phyloP scores from a whole-genome alignment of 169 alveolate genomes.

The Plasmodium billcollinsi region DNA sequence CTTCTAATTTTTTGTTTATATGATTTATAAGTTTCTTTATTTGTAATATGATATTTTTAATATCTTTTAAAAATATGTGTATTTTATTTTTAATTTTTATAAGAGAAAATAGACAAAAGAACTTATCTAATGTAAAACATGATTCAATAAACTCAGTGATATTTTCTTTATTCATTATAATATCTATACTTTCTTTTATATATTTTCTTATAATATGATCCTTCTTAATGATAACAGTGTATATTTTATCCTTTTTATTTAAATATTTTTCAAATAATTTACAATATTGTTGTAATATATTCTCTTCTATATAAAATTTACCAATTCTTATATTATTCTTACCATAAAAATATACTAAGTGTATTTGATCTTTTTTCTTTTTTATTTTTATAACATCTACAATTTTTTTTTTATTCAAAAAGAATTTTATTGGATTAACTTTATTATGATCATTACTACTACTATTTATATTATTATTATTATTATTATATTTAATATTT shows the following conservation, averaged over 20 bases:
- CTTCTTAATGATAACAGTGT: constrained; percentile 8
- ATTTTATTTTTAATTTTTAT: constrained; percentile 44
- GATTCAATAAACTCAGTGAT: not conserved
- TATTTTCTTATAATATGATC: constrained; percentile 26
- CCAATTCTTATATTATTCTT: constrained; percentile 13
- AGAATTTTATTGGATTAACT: not conserved
- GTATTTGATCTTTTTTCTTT: constrained; percentile 1
- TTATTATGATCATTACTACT: not conserved
- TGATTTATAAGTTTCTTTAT: constrained; percentile 17
- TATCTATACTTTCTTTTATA: not conserved
- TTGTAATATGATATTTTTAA: constrained; percentile 28
- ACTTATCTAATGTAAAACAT: constrained; percentile 25
- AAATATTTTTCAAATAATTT: constrained; percentile 17
- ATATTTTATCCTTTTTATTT: not conserved
- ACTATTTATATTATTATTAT: not conserved
- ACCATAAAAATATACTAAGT: constrained; percentile 17
- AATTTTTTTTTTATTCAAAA: not conserved
- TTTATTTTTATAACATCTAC: constrained; percentile 34
- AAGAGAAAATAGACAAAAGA: constrained; percentile 38
- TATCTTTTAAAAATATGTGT: constrained; percentile 18
- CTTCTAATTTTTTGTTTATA: constrained; percentile 19
- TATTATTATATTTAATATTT: not conserved
- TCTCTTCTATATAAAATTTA: constrained; percentile 20
- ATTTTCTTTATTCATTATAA: not conserved
- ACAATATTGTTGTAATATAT: constrained; percentile 19